These are phyloP conservation scores for Ambrosia trifida DNA, from an alignment of 129 eudicot species.

Conservation along the genomic window DNA sequence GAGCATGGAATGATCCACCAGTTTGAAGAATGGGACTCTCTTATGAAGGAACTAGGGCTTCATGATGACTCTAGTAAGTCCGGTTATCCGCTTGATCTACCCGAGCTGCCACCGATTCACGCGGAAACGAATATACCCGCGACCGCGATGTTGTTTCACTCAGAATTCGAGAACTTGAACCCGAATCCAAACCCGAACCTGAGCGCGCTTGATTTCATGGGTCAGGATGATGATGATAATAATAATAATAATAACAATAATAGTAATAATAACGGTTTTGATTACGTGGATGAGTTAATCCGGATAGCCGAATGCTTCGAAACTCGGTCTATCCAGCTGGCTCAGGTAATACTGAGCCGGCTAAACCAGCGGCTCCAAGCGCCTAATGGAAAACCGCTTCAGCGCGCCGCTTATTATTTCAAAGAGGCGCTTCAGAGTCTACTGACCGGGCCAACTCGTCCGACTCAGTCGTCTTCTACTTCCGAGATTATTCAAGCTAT, in stretches of 20 bases:
- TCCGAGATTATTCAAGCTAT: conserved; percentile 68
- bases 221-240: conserved; percentile 29
- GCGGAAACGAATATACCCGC: conserved; percentile 25
- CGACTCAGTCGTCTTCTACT: conserved; percentile 45
- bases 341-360: conserved; percentile 71
- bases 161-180: conserved; percentile 46
- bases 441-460: conserved; percentile 58
- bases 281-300: conserved; percentile 76
- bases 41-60: conserved; percentile 84
- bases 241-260: not conserved
- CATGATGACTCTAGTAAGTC: conserved; percentile 72
- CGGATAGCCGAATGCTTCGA: conserved; percentile 85
- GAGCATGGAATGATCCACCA: conserved; percentile 64
- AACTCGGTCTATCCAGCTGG: conserved; percentile 73
- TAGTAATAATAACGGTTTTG: conserved; percentile 40
- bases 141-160: conserved; percentile 34
- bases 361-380: conserved; percentile 75
- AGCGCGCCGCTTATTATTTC: conserved; percentile 88
- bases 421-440: conserved; percentile 85
- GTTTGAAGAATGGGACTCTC: conserved; percentile 87
- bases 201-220: conserved; percentile 42
- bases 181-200: conserved; percentile 36
- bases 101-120: conserved; percentile 56
- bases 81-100: conserved; percentile 40
- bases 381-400: conserved; percentile 73